Conservation (phyloP, 768 basidiomycete species). For the Naganishia vaughanmartiniae region DNA sequence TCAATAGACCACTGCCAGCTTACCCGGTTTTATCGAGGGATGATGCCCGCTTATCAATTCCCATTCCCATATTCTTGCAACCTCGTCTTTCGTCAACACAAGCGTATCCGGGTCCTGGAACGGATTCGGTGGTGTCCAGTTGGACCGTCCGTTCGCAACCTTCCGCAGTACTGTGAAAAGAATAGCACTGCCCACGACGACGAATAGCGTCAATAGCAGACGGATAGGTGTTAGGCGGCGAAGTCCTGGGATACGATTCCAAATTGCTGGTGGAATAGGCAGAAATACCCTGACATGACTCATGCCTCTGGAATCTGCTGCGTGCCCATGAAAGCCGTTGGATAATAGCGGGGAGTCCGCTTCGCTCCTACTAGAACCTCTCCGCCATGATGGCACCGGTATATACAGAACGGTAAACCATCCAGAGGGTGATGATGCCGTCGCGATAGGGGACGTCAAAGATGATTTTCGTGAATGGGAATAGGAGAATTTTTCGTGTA, state of each 20-base stretch:
- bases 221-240: constrained; percentile 35
- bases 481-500: constrained; percentile 38
- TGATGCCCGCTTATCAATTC: constrained; percentile 91
- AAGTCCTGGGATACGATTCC: constrained; percentile 35
- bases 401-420: constrained; percentile 46
- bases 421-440: constrained; percentile 29
- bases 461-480: constrained; percentile 22
- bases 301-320: constrained; percentile 4
- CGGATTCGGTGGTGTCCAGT: constrained; percentile 36
- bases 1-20: neutral
- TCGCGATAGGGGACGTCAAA: constrained; percentile 32
- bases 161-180: constrained; percentile 36
- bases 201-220: constrained; percentile 31
- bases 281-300: constrained; percentile 43
- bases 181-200: constrained; percentile 33
- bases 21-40: constrained; percentile 64
- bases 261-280: constrained; percentile 46
- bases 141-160: constrained; percentile 45
- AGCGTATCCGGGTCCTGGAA: constrained; percentile 46
- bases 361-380: neutral
- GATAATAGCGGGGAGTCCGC: neutral
- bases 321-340: constrained; percentile 3
- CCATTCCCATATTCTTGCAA: constrained; percentile 92
- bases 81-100: constrained; percentile 58
- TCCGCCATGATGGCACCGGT: constrained; percentile 38